A percentile compares a stretch with the other conserved stretches of the same genome.
These are phyloP conservation scores for Deuterostichococcus epilithicus DNA, from an alignment of 139 green algal genomes.

Conservation along the genomic window DNA sequence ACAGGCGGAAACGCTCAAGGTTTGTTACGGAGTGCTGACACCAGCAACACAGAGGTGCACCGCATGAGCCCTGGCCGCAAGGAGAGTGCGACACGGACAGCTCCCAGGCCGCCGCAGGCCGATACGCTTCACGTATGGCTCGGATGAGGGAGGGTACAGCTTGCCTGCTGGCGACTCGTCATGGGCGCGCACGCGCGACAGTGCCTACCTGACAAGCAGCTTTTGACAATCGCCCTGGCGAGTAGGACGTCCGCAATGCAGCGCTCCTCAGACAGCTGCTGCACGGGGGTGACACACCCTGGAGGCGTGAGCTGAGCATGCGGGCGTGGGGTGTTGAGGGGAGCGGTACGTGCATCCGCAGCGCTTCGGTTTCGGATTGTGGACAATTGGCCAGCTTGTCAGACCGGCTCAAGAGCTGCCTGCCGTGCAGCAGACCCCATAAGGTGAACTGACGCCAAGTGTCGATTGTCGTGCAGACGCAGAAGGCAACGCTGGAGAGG, in stretches of 20 bases:
- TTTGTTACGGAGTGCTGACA: conserved; percentile 6
- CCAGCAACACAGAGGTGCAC: neutral
- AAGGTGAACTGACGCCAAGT: neutral
- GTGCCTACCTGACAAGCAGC: too few species aligned
- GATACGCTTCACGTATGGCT: neutral
- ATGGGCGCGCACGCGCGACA: neutral
- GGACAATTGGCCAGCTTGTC: neutral
- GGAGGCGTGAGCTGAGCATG: neutral
- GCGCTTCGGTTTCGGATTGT: neutral
- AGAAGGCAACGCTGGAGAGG: conserved; percentile 22
- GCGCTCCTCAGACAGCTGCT: too few species aligned
- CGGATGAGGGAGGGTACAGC: neutral
- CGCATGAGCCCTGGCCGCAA: neutral
- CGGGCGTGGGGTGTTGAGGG: neutral
- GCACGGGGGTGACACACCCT: neutral
- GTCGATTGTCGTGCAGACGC: conserved; percentile 2
- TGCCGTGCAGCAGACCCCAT: neutral
- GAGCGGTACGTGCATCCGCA: neutral
- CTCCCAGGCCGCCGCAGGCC: too few species aligned
- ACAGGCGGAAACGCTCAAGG: conserved; percentile 33
- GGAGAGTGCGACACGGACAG: neutral
- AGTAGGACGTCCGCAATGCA: too few species aligned
- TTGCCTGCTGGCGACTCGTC: neutral
- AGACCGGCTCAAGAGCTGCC: neutral
- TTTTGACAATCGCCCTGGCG: too few species aligned